phyloP scores from a whole-genome alignment of 2,329 filamentous ascomycete genomes.

The Metarhizium robertsii region DNA sequence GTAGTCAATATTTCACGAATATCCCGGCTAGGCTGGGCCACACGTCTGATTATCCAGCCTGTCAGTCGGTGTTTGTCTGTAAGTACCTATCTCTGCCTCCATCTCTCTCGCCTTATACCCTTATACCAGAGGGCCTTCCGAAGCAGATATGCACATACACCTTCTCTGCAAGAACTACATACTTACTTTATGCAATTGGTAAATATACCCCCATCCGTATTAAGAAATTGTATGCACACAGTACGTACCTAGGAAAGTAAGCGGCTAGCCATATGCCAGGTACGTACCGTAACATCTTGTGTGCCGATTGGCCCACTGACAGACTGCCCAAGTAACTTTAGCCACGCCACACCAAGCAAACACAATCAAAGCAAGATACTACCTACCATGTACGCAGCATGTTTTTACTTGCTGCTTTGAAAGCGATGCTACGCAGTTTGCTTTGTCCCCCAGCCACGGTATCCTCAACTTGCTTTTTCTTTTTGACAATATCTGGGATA shows the following conservation, averaged over 20 bases:
- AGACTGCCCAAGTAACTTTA: neutral
- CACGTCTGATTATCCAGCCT: neutral
- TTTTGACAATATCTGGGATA: too few species aligned
- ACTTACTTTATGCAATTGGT: neutral
- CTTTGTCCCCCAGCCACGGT: too few species aligned
- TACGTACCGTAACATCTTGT: neutral
- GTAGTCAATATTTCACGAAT: neutral
- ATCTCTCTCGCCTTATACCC: too few species aligned
- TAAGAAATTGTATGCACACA: neutral
- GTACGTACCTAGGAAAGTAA: neutral
- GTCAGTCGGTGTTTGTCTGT: neutral
- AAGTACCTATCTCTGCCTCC: too few species aligned
- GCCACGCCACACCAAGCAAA: neutral
- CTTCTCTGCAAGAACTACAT: neutral
- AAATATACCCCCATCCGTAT: neutral
- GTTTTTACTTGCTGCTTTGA: neutral
- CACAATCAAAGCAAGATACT: neutral
- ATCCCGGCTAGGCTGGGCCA: neutral
- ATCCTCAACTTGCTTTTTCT: too few species aligned
- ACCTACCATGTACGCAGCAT: neutral
- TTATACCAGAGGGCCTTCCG: too few species aligned
- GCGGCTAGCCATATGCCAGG: neutral
- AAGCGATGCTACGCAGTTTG: too few species aligned
- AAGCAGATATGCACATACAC: neutral
- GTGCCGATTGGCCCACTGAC: conserved; percentile 5